Base-by-base conservation (phyloP, 2,329 filamentous ascomycete genomes). In the Diaporthe amygdali region DNA sequence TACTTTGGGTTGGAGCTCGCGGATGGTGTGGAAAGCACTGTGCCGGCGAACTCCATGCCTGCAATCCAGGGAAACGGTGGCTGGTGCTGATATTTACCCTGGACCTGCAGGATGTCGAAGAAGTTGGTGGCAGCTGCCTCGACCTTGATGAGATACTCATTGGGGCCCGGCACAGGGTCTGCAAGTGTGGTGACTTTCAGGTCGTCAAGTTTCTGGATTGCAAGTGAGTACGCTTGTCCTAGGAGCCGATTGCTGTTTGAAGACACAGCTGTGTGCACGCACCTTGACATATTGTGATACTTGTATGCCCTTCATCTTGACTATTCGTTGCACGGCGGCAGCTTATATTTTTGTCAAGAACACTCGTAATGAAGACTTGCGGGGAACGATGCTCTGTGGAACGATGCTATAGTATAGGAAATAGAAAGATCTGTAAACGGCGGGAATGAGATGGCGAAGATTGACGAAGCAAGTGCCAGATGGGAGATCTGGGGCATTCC, bases 101-200 rank as follows among this genome's bases (percentile, higher is more conserved):
- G 92, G 78, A 98, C 94, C 80, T 98, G 96, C 68, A 98, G 90
- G 71, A 97, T 93, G 81, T 98, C 96, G 85, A 98, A 98, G 88
- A 98, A 98, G 84, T 98, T 98, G 77, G 94, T 94, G 25, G 94
- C 96, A 0, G 93, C 89, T 56, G 96, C 94, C 82, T 94, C 93
- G 77, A 98, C 93, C 78, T 91, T 89, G 79, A 98, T 93, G 74
- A 97, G 87, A 81, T 98, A 98, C 83, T 97, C 90, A 78, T 93
- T 85, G 39, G 90, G 82, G 10, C 87, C 86, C 1, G 95, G 94
- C 1, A 84, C 83, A 0, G 94, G 95, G 68, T 95, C 93, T 22
- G 94, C 91, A 17, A 97, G 88, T 27, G 90, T 87, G 22, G 90
- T 88, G 75, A 97, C 92, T 73, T 85, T 88, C 81, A 98, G 93